These are phyloP conservation scores for Phytophthora hibernalis DNA, from an alignment of 352 stramenopile genomes.

Conservation along the genomic window DNA sequence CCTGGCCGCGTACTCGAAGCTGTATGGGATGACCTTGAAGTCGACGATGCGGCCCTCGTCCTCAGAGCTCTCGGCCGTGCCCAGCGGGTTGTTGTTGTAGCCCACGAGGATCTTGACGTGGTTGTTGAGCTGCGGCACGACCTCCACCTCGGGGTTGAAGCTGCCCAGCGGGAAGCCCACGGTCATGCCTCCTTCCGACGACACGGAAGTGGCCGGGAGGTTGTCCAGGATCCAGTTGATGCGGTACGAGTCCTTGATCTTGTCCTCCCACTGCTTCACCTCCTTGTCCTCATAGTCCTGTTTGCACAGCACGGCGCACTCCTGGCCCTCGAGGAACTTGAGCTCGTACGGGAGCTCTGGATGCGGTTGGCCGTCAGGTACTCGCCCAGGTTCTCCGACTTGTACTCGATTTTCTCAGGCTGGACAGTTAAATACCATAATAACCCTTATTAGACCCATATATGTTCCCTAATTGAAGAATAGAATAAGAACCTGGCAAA, in stretches of 20 bases:
- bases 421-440: conserved; percentile 26
- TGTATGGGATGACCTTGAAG: conserved; percentile 98
- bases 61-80: conserved; percentile 49
- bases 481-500: conserved; percentile 83
- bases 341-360: conserved; percentile 98
- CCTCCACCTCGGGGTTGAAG: conserved; percentile 92
- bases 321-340: conserved; percentile 83
- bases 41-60: conserved; percentile 97
- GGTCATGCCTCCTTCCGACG: conserved; percentile 64
- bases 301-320: conserved; percentile 79
- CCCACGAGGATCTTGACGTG: conserved; percentile 99
- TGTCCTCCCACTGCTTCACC: conserved; percentile 91
- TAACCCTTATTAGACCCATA: conserved; percentile 1
- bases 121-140: conserved; percentile 96
- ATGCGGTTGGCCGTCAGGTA: conserved; percentile 99
- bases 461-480: not conserved
- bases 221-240: conserved; percentile 99
- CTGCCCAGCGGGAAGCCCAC: conserved; percentile 91
- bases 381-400: conserved; percentile 99
- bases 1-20: conserved; percentile 93
- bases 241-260: conserved; percentile 97
- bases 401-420: conserved; percentile 94
- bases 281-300: conserved; percentile 93
- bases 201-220: conserved; percentile 90
- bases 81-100: conserved; percentile 94